Percentiles rank a stretch among this genome's conserved stretches.
phyloP scores from a whole-genome alignment of 2,329 filamentous ascomycete species.

The Aquanectria penicillioides region DNA sequence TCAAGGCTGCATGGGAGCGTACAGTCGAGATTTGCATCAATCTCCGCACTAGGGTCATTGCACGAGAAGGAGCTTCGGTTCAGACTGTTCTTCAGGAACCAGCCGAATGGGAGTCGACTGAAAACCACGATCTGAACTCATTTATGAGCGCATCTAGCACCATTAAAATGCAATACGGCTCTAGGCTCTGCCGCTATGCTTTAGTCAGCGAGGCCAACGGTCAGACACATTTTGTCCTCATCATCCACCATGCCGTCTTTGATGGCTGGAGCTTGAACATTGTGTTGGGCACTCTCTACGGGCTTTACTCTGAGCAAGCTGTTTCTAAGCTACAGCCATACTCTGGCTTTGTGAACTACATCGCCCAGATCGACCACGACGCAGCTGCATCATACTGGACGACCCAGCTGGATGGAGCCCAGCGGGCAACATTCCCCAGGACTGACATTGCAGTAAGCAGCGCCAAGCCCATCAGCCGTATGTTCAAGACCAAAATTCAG shows the following conservation, averaged over 20 bases:
- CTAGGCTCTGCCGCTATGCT: too few species aligned
- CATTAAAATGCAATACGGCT: too few species aligned
- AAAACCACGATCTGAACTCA: too few species aligned
- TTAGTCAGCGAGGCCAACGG: too few species aligned
- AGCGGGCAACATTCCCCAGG: slow-evolving; percentile 52
- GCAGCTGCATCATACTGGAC: neutral
- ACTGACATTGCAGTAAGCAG: slow-evolving; percentile 53
- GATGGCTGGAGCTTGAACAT: too few species aligned
- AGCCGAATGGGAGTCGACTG: neutral
- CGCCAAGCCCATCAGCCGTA: slow-evolving; percentile 57
- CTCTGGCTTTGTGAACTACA: too few species aligned
- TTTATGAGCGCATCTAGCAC: too few species aligned
- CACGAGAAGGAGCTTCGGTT: neutral
- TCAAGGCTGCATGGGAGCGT: neutral
- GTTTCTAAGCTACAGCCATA: too few species aligned
- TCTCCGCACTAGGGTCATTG: neutral
- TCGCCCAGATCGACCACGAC: neutral
- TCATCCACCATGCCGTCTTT: too few species aligned
- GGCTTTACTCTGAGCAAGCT: too few species aligned
- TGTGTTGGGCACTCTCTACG: too few species aligned
- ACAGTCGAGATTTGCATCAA: neutral
- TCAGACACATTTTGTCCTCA: too few species aligned
- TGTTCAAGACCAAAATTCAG: slow-evolving; percentile 13
- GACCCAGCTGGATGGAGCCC: slow-evolving; percentile 30
- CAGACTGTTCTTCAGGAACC: neutral